phyloP scores from a whole-genome alignment of 192 early-diverging fungal genomes.

The Geranomyces variabilis region DNA sequence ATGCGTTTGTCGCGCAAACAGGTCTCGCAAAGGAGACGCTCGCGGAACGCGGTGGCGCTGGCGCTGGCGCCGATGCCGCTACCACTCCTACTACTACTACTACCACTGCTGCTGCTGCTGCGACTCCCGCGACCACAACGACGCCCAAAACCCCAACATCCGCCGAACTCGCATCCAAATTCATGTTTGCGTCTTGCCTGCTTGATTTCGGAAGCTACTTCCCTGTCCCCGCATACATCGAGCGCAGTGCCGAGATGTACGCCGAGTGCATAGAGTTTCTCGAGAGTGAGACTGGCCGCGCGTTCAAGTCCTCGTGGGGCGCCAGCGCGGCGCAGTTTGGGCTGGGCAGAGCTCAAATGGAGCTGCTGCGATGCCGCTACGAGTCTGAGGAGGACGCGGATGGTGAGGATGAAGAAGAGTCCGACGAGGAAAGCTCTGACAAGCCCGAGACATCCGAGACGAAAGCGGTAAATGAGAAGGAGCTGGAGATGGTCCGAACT shows the following conservation, averaged over 20 bases:
- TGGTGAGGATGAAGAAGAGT: slow-evolving; percentile 14
- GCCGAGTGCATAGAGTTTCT: slow-evolving; percentile 14
- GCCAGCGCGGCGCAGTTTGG: slow-evolving; percentile 32
- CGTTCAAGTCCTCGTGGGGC: slow-evolving; percentile 17
- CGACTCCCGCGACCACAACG: not conserved
- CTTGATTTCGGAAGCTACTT: slow-evolving; percentile 29
- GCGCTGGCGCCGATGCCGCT: not conserved
- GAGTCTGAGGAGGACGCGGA: slow-evolving; percentile 23
- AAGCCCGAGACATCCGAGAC: not conserved
- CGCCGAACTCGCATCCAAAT: not conserved
- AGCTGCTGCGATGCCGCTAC: slow-evolving; percentile 17
- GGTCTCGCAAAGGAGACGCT: not conserved
- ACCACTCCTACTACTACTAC: no score
- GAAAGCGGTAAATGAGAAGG: not conserved
- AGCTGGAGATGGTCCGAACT: not conserved
- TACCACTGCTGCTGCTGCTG: not conserved
- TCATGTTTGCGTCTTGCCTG: slow-evolving; percentile 30
- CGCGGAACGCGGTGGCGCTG: not conserved
- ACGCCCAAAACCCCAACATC: not conserved
- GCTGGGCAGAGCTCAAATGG: slow-evolving; percentile 24
- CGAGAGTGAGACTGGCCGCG: not conserved
- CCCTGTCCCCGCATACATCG: slow-evolving; percentile 19
- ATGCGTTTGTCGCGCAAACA: slow-evolving; percentile 23
- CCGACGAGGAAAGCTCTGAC: not conserved
- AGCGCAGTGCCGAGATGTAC: slow-evolving; percentile 21